Evolutionary conservation across 768 basidiomycete species (phyloP), one percentile per base, ranked within the genome.

Genomic region (Lactifluus volemus): DNA sequence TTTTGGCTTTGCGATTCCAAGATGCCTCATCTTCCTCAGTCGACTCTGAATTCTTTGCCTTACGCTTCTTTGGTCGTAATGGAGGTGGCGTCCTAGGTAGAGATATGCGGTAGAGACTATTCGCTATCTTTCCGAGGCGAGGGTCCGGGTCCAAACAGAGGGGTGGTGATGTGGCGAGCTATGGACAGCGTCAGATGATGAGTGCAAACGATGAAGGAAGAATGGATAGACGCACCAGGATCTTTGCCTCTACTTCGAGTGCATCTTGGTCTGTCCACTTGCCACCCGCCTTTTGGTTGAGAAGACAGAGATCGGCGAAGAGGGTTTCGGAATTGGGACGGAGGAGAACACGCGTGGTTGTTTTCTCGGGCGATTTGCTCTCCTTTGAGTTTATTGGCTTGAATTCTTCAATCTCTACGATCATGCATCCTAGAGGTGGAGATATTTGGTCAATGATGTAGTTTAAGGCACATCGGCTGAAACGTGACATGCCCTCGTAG

Each of bases 321-420:
- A 90, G 70, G 0, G 86, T 86, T 72, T 92, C 91, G 12, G 82
- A 73, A 62, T 82, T 91, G 17, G 90, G 88, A 59, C 86, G 85
- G 25, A 93, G 80, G 12, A 91, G 84, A 11, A 88, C 84, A 53
- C 87, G 85, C n/a, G 53, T 48, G 44, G 29, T 53, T 5, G 50
- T 30, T 53, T 66, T 61, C 21, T 66, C 63, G 3, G 38, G 81
- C 1, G 85, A 83, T 63, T 78, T 80, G 67, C 81, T 83, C 14
- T 89, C 85, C 59, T 80, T 84, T 56, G 69, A 71, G 68, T 74
- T 79, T 57, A 80, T 77, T 7, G 84, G 82, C 10, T 89, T 79
- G 68, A 88, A 88, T 69, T 93, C 89, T 39, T 87, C 75, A 29
- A 92, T 78, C 69, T 93, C 90, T 2, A 92, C 91, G 60, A 93